Percentiles rank a stretch among this genome's conserved stretches.
phyloP scores from a whole-genome alignment of 2,329 filamentous ascomycete species.

The Ramularia endophylla region DNA sequence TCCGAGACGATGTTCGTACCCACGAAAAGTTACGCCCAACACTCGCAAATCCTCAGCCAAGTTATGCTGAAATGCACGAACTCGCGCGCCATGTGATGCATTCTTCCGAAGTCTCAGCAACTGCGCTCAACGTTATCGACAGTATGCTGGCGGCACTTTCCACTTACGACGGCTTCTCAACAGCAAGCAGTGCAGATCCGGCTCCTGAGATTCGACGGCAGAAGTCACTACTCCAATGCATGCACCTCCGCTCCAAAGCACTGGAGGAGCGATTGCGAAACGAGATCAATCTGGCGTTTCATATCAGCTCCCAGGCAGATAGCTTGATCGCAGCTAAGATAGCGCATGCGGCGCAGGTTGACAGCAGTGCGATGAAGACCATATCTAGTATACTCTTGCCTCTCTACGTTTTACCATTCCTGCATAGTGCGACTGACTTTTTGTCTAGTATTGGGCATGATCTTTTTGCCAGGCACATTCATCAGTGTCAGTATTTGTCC shows the following conservation, averaged over 20 bases:
- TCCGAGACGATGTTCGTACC: slow-evolving; percentile 14
- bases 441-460: slow-evolving; percentile 18
- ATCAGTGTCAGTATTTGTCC: slow-evolving; percentile 12
- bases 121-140: slow-evolving; percentile 13
- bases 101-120: slow-evolving; percentile 14
- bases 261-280: slow-evolving; percentile 21
- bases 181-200: background rate
- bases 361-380: slow-evolving; percentile 19
- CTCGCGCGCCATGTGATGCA: slow-evolving; percentile 20
- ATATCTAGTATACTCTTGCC: too few species aligned
- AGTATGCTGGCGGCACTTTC: slow-evolving; percentile 5
- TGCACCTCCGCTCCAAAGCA: slow-evolving; percentile 16
- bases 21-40: slow-evolving; percentile 10
- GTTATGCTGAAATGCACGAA: slow-evolving; percentile 17
- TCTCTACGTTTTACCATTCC: too few species aligned
- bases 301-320: slow-evolving; percentile 20
- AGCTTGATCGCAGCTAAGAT: slow-evolving; percentile 15
- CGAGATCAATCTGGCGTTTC: slow-evolving; percentile 24
- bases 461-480: slow-evolving; percentile 23
- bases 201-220: slow-evolving; percentile 8
- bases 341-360: slow-evolving; percentile 14
- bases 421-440: too few species aligned
- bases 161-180: background rate
- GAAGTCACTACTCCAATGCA: slow-evolving; percentile 14
- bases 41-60: slow-evolving; percentile 2